phyloP scores from a whole-genome alignment of 192 early-diverging fungal genomes.

The Podila horticola region DNA sequence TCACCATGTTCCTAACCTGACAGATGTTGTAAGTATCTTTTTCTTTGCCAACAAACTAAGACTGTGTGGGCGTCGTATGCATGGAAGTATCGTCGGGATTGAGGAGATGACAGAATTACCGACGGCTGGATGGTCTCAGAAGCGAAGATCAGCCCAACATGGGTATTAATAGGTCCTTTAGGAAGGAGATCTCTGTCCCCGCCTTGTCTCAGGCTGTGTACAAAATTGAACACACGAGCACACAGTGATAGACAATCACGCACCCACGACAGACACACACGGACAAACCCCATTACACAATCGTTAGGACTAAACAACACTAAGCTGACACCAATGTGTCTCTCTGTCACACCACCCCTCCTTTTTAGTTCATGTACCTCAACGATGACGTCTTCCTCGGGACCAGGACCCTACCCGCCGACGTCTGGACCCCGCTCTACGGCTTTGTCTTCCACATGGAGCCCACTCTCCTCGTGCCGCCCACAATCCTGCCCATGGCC shows the following conservation, averaged over 20 bases:
- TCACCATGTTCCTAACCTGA: conserved; percentile 32
- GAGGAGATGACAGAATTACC: too few relatives aligned
- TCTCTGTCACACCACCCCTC: not conserved
- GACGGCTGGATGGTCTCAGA: too few relatives aligned
- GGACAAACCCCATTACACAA: not conserved
- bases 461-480: conserved; percentile 35
- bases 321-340: not conserved
- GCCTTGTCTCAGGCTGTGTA: too few relatives aligned
- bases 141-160: too few relatives aligned
- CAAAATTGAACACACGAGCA: too few relatives aligned
- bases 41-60: not conserved
- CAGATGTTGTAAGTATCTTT: conserved; percentile 35
- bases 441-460: conserved; percentile 52
- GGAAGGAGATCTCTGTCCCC: not conserved
- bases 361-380: conserved; percentile 46
- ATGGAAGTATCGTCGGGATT: too few relatives aligned
- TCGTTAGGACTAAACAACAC: not conserved
- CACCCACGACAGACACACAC: not conserved
- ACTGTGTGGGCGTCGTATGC: too few relatives aligned
- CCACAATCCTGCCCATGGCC: conserved; percentile 1
- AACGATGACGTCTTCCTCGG: conserved; percentile 56
- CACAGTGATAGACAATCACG: too few relatives aligned
- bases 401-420: conserved; percentile 1
- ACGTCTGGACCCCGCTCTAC: conserved; percentile 52
- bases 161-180: too few relatives aligned